A percentile compares a stretch with the other conserved stretches of the same genome.
These are phyloP conservation scores for Claviceps pazoutovae DNA, from an alignment of 2,329 filamentous ascomycete species.

Conservation along the genomic window DNA sequence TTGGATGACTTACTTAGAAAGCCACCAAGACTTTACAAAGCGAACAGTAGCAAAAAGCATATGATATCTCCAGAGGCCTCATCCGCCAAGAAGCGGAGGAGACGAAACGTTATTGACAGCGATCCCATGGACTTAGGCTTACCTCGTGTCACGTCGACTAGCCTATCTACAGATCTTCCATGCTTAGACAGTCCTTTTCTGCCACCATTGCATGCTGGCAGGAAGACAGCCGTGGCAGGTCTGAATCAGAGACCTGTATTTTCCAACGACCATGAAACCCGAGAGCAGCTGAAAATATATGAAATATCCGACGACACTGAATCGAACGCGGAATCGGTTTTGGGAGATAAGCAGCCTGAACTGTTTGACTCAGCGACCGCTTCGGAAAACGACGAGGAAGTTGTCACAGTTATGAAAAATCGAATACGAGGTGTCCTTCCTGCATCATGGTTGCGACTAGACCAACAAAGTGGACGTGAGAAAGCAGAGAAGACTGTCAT, in stretches of 20 bases:
- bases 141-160: background rate
- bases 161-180: background rate
- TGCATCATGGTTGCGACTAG: constrained; percentile 52
- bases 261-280: background rate
- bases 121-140: constrained; percentile 15
- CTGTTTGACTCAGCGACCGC: constrained; percentile 12
- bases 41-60: constrained; percentile 12
- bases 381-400: constrained; percentile 28
- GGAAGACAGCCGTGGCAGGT: background rate
- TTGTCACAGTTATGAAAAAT: constrained; percentile 25
- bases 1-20: constrained; percentile 20
- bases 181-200: background rate
- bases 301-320: background rate
- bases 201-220: background rate
- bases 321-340: background rate
- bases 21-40: constrained; percentile 6
- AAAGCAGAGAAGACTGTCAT: constrained; percentile 17
- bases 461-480: constrained; percentile 28
- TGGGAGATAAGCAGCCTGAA: background rate
- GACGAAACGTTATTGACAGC: constrained; percentile 18
- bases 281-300: background rate
- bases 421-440: constrained; percentile 48
- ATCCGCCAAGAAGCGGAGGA: constrained; percentile 17
- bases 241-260: background rate
- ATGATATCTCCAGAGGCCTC: constrained; percentile 11